Evolutionary conservation across 495 filamentous ascomycete species (phyloP), one percentile per base, ranked within the genome.

Genomic region (Trichoderma reesei): DNA sequence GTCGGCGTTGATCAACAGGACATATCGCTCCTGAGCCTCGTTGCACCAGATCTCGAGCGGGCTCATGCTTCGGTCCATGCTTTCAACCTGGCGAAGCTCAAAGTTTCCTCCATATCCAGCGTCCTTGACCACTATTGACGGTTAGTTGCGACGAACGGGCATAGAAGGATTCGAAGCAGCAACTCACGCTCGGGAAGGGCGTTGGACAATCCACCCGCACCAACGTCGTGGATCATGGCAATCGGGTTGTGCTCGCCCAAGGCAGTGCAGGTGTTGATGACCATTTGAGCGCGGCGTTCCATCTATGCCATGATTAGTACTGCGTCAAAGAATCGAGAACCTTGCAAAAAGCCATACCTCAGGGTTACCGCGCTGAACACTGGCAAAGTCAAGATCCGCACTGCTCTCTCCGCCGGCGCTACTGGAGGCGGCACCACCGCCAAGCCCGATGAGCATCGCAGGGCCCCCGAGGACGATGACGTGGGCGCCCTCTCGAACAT

Each of bases 1-100:
- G 3, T 91, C 88, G 63, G 83, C 82, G 41, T 90, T 88, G 65
- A 98, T 84, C 11, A 91, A 83, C 67, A 97, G 72, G 18, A 98
- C 94, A 67, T 97, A 98, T 70, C 94, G 81, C 74, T 98, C 94
- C 69, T 98, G 94, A 2, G 94, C 95, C 69, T 97, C 92, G 68
- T 90, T 93, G 76, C 92, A 96, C 93, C 92, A 98, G 41, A 98
- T 96, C 72, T 97, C 89, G 69, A 96, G 82, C 31, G 93, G 92
- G 72, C 90, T 96, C 89, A 97, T 92, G 69, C 91, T 86, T 42
- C 78, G 83, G 72, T 98, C 95, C 0, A 90, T 89, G 71, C 82
- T 96, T 67, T 96, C 92, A 26, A 98, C 81, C 70, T 97, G 89
- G 62, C 95, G 85, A 1, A 98, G 84, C 73, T 98, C 94, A 67